phyloP scores from a whole-genome alignment of 495 filamentous ascomycete genomes.

The Aspergillus asperescens region DNA sequence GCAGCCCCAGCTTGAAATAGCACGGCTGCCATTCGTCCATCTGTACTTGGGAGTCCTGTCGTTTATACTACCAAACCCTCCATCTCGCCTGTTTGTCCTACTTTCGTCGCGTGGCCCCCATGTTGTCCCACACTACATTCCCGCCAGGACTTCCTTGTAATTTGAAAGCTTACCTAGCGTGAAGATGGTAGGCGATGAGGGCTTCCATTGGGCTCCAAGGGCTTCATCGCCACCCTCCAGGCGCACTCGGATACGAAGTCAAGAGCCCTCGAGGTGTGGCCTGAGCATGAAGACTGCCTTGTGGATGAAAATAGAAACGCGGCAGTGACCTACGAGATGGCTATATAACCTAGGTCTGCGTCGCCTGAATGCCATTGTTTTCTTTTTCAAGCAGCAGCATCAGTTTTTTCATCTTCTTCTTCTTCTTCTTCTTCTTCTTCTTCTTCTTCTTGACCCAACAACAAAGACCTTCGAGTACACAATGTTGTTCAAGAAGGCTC shows the following conservation, averaged over 20 bases:
- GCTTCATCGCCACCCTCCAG: not conserved
- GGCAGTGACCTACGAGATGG: not conserved
- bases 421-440: no score
- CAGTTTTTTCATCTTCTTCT: no score
- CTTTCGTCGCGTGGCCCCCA: constrained; percentile 1
- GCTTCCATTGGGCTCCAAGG: not conserved
- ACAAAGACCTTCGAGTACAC: not conserved
- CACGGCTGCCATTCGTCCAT: not conserved
- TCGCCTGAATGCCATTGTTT: not conserved
- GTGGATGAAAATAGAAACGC: not conserved
- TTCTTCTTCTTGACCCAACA: not conserved
- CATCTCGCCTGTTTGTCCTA: not conserved
- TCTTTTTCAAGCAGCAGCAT: not conserved
- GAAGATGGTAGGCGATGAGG: not conserved
- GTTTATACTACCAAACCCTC: no score
- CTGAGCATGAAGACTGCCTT: not conserved
- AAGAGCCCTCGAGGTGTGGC: not conserved
- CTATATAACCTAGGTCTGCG: not conserved
- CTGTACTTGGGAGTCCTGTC: not conserved
- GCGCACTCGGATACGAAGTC: not conserved
- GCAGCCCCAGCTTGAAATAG: not conserved
- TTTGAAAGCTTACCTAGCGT: not conserved
- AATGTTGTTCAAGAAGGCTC: not conserved
- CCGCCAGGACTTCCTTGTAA: not conserved
- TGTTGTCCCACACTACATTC: not conserved